Percentiles rank a stretch among this genome's conserved stretches.
phyloP scores from a whole-genome alignment of 2,329 filamentous ascomycete genomes.

The Aspergillus viridinutans region DNA sequence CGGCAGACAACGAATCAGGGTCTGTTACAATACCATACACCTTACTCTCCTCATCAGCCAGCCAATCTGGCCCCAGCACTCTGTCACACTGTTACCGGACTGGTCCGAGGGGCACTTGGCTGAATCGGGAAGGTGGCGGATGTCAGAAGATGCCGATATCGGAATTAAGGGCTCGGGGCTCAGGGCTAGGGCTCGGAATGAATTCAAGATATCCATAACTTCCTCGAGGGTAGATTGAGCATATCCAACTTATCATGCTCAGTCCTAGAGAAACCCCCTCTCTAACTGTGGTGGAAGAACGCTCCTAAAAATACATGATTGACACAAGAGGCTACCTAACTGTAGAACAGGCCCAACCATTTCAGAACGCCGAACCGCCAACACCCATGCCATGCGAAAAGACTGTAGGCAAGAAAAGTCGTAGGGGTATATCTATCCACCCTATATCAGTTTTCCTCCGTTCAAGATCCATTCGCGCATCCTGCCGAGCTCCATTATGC shows the following conservation, averaged over 20 bases:
- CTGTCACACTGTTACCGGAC: neutral
- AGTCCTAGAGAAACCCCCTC: neutral
- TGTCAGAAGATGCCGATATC: conserved; percentile 7
- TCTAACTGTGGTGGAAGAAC: neutral
- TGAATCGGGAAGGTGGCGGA: conserved; percentile 10
- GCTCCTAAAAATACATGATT: neutral
- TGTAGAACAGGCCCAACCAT: neutral
- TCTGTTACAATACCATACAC: neutral
- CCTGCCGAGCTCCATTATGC: conserved; percentile 39
- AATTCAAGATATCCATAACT: neutral
- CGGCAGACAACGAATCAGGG: neutral
- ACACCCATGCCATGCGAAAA: conserved; percentile 3
- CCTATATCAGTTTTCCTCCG: conserved; percentile 28
- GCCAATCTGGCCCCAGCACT: neutral
- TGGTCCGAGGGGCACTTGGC: neutral
- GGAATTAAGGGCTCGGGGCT: conserved; percentile 17
- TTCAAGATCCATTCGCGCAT: conserved; percentile 36
- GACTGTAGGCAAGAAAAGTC: neutral
- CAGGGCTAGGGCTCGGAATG: conserved; percentile 9
- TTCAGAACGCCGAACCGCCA: neutral
- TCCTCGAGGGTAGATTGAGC: neutral
- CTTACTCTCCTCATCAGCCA: neutral
- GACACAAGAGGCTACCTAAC: neutral
- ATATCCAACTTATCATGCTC: neutral
- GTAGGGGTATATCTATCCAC: neutral